phyloP scores from a whole-genome alignment of 768 basidiomycete species.

The Clitopilus passeckerianus region DNA sequence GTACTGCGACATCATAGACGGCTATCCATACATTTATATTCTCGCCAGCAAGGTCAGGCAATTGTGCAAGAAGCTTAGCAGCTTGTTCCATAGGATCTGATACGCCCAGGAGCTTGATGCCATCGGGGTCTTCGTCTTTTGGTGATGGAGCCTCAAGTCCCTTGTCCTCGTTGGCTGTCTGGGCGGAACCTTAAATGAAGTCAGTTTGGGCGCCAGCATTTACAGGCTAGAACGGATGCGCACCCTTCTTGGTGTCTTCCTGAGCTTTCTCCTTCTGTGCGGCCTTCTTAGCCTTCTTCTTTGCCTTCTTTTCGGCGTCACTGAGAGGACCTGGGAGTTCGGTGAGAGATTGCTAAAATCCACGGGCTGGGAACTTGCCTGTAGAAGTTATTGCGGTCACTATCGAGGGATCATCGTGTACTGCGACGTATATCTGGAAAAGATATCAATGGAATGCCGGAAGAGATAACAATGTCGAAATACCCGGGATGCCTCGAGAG shows the following conservation, averaged over 20 bases:
- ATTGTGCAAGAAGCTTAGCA: conserved; percentile 59
- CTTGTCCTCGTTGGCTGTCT: conserved; percentile 56
- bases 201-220: conserved; percentile 1
- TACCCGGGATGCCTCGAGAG: conserved; percentile 67
- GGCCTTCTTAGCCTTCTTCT: conserved; percentile 84
- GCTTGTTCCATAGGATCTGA: conserved; percentile 73
- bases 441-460: conserved; percentile 4
- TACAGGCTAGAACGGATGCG: conserved; percentile 5
- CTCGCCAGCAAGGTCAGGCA: conserved; percentile 45
- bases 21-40: conserved; percentile 70
- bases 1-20: conserved; percentile 76
- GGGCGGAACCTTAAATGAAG: conserved; percentile 18
- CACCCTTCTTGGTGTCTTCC: conserved; percentile 74
- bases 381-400: conserved; percentile 35
- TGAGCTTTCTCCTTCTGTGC: conserved; percentile 46
- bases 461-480: conserved; percentile 1
- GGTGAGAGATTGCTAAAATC: not conserved
- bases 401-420: conserved; percentile 69
- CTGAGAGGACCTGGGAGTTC: conserved; percentile 34
- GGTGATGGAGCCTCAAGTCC: conserved; percentile 50
- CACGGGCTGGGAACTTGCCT: conserved; percentile 20
- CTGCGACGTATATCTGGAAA: conserved; percentile 63
- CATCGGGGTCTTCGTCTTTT: conserved; percentile 85
- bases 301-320: conserved; percentile 73
- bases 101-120: conserved; percentile 59